Evolutionary conservation across 345 rosid species (phyloP), one percentile per base, ranked within the genome.

Genomic region (Brassica cretica): DNA sequence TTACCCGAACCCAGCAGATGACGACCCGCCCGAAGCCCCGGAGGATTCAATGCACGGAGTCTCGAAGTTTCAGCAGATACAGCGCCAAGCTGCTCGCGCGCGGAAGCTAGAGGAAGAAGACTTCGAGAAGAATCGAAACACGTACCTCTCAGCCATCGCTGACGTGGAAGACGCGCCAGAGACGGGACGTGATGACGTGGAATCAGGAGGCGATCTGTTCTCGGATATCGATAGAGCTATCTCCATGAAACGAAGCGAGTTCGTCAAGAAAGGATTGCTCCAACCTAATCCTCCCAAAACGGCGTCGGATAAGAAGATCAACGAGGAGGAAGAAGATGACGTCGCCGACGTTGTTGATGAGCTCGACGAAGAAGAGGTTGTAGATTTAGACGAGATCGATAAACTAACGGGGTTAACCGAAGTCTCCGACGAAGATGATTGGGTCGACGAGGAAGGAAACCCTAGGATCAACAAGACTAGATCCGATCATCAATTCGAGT

Each of bases 21-120:
- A 89, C 65, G 98, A 94, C 80, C 98, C 97, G 0, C 97, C 97
- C 0, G 98, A 92, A 76, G 98, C 93, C 0, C 85, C 95, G 0
- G 97, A 92, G 27, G 98, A 90, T 63, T 68, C 96, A 21, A 84
- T 86, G 68, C 97, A 94, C 68, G 98, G 97, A 5, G 84, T 92
- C 0, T 87, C 90, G 21, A 92, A 87, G 75, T 92, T 91, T 76
- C 83, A 84, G 66, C 97, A 92, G 85, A 87, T 94, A 8, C 84
- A 88, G 35, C 87, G 87, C 76, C 97, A 88, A 68, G 95, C 97
- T 9, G 73, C 90, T 58, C 88, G 89, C 5, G 90, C 93, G 0
- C 74, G 97, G 62, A 88, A 85, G 59, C 79, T 83, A 62, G 86
- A 87, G 71, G 95, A 94, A 76, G 95, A 92, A 18, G 98, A 92